These are phyloP conservation scores for Mycena capillaripes DNA, from an alignment of 768 basidiomycete species.

Conservation along the genomic window DNA sequence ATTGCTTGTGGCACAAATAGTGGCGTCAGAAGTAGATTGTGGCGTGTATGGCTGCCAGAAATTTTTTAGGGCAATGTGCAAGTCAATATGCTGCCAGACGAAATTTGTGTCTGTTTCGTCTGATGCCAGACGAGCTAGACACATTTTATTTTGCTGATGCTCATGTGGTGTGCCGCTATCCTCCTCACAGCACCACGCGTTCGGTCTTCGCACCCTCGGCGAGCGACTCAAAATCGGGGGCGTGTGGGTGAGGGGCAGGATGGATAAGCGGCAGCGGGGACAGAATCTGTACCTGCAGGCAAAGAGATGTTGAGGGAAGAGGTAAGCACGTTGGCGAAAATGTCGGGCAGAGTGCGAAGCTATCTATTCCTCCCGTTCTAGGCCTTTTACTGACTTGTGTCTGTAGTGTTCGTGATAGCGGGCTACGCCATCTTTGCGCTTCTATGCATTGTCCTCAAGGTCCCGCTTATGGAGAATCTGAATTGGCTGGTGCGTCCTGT, in stretches of 20 bases:
- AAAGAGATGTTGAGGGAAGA: neutral
- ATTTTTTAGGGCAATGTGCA: no score
- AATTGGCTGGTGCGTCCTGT: conserved; percentile 74
- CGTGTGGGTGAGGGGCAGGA: conserved; percentile 15
- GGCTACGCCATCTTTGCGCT: conserved; percentile 68
- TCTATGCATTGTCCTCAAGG: conserved; percentile 72
- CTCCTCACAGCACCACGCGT: conserved; percentile 61
- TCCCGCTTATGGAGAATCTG: conserved; percentile 74
- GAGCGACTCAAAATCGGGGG: neutral
- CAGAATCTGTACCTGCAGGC: neutral
- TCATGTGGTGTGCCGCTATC: conserved; percentile 75
- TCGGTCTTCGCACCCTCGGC: conserved; percentile 2
- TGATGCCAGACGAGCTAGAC: no score
- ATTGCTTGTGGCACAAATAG: no score
- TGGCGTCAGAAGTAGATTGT: no score
- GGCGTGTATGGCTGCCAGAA: no score
- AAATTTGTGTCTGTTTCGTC: no score
- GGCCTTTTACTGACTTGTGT: conserved; percentile 10
- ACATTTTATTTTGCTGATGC: no score
- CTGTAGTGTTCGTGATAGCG: conserved; percentile 62
- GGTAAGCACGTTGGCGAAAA: neutral
- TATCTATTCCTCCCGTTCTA: conserved; percentile 40
- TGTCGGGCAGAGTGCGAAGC: conserved; percentile 14
- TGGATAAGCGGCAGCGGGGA: no score
- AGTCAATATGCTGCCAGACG: no score